Evolutionary conservation across 768 basidiomycete genomes (phyloP), one percentile per base, ranked within the genome.

Genomic region (Termitomyces sp.): DNA sequence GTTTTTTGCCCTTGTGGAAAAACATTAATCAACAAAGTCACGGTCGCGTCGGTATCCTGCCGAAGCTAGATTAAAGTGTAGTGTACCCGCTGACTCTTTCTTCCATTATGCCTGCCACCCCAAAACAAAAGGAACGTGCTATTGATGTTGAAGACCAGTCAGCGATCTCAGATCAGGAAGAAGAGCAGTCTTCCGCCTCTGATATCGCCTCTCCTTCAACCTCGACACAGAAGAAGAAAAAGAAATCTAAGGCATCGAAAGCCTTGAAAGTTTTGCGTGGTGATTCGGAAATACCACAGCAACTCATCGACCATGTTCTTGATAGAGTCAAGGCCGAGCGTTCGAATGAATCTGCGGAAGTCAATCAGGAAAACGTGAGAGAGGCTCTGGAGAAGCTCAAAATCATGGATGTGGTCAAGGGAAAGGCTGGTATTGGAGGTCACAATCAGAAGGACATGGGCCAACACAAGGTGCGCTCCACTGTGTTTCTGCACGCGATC

Each of bases 331-430:
- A 85, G 66, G 79, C 79, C 8, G 85, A 87, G 62, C 82, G 83
- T 51, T 79, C 82, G 31, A 71, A 71, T 5, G 72, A 75, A 59
- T 69, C 76, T 20, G 70, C 74, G 4, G 77, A 80, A 31, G 81
- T 84, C 17, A 86, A 86, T 61, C 80, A 83, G 60, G 89, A 86
- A 43, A 85, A 87, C 59, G 82, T 95, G 47, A 77, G 86, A 59
- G 77, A 83, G 60, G 87, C 86, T 4, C 71, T 95, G 62, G 85
- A 92, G 65, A 88, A 91, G 63, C 76, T 94, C 72, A 91, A 90
- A 70, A 81, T 96, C 52, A 88, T 90, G 84, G 93, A 96, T 68
- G 83, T 93, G 17, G 77, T 91, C 25, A 86, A 92, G 69, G 94
- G 93, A 7, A 93, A 94, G 70, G 77, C 85, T 43, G 92, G 89